phyloP scores from a whole-genome alignment of 208 protist genomes.

The Crithidia sp. region DNA sequence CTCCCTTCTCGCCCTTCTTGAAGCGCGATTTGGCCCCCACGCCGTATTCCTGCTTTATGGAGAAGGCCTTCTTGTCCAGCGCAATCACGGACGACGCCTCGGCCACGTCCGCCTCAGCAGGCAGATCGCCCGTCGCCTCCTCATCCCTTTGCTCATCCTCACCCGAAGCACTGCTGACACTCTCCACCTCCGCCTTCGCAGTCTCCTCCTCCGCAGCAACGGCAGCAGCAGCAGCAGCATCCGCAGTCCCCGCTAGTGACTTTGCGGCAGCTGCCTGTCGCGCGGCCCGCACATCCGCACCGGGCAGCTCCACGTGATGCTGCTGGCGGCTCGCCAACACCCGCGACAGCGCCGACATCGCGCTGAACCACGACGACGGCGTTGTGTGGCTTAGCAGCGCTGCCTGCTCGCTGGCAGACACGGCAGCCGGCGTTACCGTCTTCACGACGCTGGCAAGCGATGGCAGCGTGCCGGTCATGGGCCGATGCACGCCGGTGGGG shows the following conservation, averaged over 20 bases:
- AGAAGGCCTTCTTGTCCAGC: slow-evolving; percentile 22
- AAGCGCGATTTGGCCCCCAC: slow-evolving; percentile 15
- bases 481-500: slow-evolving; percentile 49
- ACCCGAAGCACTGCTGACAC: background rate
- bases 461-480: slow-evolving; percentile 84
- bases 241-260: slow-evolving; percentile 8
- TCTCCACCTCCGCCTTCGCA: background rate
- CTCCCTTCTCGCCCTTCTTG: slow-evolving; percentile 3
- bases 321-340: slow-evolving; percentile 36
- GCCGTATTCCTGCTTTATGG: slow-evolving; percentile 37
- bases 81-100: slow-evolving; percentile 5
- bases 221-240: background rate
- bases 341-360: slow-evolving; percentile 54
- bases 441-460: slow-evolving; percentile 53
- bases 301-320: slow-evolving; percentile 61
- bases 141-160: background rate
- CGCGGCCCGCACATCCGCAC: slow-evolving; percentile 42
- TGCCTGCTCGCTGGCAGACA: slow-evolving; percentile 1
- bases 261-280: slow-evolving; percentile 23
- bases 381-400: slow-evolving; percentile 20
- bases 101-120: background rate
- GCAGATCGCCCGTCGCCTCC: slow-evolving; percentile 4
- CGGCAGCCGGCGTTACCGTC: slow-evolving; percentile 9
- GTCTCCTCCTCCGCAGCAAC: background rate
- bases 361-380: slow-evolving; percentile 64